Percentiles rank a stretch among this genome's conserved stretches.
Evolutionary conservation across 192 early-diverging fungal species (phyloP).

Genomic region (Podila minutissima): DNA sequence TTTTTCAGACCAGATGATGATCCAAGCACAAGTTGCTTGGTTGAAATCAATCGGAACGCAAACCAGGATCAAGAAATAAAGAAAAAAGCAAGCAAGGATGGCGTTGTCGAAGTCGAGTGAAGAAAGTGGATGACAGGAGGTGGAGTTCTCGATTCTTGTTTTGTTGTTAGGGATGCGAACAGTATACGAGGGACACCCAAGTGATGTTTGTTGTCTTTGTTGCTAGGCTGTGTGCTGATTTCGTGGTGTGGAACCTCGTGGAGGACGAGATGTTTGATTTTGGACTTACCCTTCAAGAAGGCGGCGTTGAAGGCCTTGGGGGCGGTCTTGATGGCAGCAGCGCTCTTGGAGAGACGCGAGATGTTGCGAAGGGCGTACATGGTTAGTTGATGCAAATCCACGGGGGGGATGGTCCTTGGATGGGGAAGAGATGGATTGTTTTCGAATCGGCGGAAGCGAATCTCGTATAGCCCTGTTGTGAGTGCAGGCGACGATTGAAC

Average conservation of each 20-base stretch:
- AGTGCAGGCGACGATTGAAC: neutral
- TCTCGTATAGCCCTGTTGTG: neutral
- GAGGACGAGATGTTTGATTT: neutral
- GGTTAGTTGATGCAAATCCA: conserved; percentile 32
- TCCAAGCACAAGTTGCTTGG: too few relatives aligned
- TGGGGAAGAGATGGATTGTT: conserved; percentile 38
- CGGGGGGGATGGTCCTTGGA: conserved; percentile 11
- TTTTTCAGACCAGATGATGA: too few relatives aligned
- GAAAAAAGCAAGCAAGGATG: neutral
- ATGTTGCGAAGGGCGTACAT: conserved; percentile 57
- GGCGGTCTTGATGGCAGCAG: conserved; percentile 52
- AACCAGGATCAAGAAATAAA: neutral
- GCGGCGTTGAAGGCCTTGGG: conserved; percentile 55
- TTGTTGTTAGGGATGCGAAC: too few relatives aligned
- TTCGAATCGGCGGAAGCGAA: conserved; percentile 15
- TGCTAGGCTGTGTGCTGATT: too few relatives aligned
- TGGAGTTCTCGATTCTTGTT: too few relatives aligned
- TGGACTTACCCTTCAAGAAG: conserved; percentile 53
- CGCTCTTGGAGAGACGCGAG: conserved; percentile 56
- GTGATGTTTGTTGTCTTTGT: too few relatives aligned
- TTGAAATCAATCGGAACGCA: neutral
- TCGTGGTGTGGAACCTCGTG: too few relatives aligned
- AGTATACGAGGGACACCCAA: too few relatives aligned
- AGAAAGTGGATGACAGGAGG: neutral
- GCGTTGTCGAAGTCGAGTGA: neutral